These are phyloP conservation scores for Ophiocordyceps robertsii DNA, from an alignment of 2,329 filamentous ascomycete genomes.

Conservation along the genomic window DNA sequence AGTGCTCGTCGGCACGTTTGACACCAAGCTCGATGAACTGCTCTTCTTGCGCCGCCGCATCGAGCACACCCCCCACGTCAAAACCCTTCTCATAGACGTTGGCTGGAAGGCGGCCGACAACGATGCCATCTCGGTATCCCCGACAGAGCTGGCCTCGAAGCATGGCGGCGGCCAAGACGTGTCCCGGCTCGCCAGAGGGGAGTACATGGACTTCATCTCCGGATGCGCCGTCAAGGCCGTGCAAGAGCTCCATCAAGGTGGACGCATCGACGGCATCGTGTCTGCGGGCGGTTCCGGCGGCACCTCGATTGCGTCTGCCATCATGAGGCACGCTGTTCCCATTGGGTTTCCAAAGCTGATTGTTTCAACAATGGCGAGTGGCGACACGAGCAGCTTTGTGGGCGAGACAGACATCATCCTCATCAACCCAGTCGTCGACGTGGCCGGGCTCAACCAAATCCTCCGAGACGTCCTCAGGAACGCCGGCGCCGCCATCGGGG, in stretches of 20 bases:
- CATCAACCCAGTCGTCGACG: conserved; percentile 60
- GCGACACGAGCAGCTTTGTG: conserved; percentile 50
- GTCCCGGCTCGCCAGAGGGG: conserved; percentile 29
- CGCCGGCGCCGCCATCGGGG: conserved; percentile 46
- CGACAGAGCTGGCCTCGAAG: conserved; percentile 24
- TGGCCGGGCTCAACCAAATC: conserved; percentile 51
- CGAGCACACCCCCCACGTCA: conserved; percentile 8
- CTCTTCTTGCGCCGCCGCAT: conserved; percentile 38
- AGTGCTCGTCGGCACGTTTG: conserved; percentile 47
- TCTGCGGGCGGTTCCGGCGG: conserved; percentile 49
- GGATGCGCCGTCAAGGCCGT: conserved; percentile 29
- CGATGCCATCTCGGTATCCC: conserved; percentile 31
- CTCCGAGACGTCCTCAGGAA: conserved; percentile 45
- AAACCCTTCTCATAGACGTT: conserved; percentile 22
- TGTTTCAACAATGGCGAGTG: conserved; percentile 55
- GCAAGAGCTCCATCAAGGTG: conserved; percentile 19
- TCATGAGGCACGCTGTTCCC: conserved; percentile 48
- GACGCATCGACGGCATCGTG: conserved; percentile 40
- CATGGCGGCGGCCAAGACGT: conserved; percentile 18
- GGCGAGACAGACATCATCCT: conserved; percentile 56
- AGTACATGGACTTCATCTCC: conserved; percentile 45
- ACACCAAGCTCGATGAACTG: conserved; percentile 49
- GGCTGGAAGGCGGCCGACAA: conserved; percentile 31
- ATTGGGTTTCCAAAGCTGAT: conserved; percentile 58
- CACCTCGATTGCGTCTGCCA: conserved; percentile 43